Evolutionary conservation across 139 green algal genomes (phyloP), one percentile per base, ranked within the genome.

Genomic region (Zygnema circumcarinatum): DNA sequence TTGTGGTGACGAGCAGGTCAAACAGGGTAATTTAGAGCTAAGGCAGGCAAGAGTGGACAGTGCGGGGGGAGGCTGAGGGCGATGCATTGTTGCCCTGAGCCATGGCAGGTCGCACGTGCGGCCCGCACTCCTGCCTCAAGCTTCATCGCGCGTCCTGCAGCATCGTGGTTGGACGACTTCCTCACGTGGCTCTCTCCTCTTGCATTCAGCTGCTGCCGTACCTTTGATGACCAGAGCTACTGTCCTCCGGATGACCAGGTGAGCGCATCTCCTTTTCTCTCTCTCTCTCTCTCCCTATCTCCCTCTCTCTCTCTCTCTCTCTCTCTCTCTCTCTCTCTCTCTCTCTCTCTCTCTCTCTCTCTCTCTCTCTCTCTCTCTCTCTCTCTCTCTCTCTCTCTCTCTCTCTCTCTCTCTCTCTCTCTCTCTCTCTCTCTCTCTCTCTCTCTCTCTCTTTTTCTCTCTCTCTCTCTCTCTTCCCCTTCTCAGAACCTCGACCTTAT

Each of bases 111-210:
- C 16, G 69, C 78, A 1, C 29, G 22, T 11, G 92, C 87, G 11
- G 86, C 93, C 1, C 62, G 81, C 11, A 76, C 62, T 1, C 92
- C 92, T n/a, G 76, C 73, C 83, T 35, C 76, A 29, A 91, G 89
- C 22, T 91, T 75, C 86, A 94, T 98, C 29, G 94, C 95, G 7
- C 81, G 92, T 32, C 92, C 95, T 16, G 93, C 95, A n/a, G 94
- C 95, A 38, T 96, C 94, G 29, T 98, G 96, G 96, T 72, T 98
- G 7, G 96, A 98, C 88, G 96, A 98, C 92, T 98, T 97, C 90
- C 87, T 98, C 29, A 91, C 94, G 2, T 98, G 96, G 96, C 86
- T 95, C 52, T 93, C 88, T 20, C 95, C 95, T 0, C 83, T 92
- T 1, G 90, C 96, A 1, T 93, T 93, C 83, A 67, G 92, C 32